phyloP scores from a whole-genome alignment of 148 eudicot genomes.

The Diospyros lotus region DNA sequence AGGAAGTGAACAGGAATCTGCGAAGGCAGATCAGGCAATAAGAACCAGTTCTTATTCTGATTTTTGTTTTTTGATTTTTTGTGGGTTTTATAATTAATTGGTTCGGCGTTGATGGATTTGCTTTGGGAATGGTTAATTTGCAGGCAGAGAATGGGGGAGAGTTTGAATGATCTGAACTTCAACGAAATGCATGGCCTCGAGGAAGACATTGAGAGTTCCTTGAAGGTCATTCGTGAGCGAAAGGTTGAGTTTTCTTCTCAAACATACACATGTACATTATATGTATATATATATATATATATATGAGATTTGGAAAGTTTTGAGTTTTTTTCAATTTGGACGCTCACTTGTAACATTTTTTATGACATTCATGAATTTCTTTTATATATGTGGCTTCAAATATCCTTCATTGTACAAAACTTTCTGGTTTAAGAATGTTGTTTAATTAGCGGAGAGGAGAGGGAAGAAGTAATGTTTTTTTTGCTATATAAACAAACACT shows the following conservation, averaged over 20 bases:
- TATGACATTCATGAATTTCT: no score
- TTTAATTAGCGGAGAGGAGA: no score
- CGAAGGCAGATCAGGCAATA: conserved; percentile 63
- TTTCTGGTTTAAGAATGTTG: no score
- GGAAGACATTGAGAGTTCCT: conserved; percentile 53
- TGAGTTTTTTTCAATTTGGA: no score
- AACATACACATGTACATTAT: not conserved
- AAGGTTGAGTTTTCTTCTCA: conserved; percentile 47
- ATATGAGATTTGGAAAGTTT: not conserved
- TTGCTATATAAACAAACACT: no score
- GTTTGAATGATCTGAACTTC: conserved; percentile 50
- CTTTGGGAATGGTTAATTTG: not conserved
- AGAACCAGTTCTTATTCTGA: not conserved
- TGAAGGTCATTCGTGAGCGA: conserved; percentile 48
- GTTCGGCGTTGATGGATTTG: not conserved
- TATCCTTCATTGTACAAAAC: no score
- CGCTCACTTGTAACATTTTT: no score
- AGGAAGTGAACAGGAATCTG: conserved; percentile 56
- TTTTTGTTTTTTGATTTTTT: not conserved
- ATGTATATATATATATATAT: not conserved
- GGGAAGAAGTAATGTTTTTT: no score
- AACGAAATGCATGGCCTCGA: conserved; percentile 48
- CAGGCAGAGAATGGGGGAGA: conserved; percentile 79
- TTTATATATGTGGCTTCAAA: no score
- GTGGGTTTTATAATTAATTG: not conserved